Base-by-base conservation (phyloP, 2,329 filamentous ascomycete genomes). In the Alternaria rosae region DNA sequence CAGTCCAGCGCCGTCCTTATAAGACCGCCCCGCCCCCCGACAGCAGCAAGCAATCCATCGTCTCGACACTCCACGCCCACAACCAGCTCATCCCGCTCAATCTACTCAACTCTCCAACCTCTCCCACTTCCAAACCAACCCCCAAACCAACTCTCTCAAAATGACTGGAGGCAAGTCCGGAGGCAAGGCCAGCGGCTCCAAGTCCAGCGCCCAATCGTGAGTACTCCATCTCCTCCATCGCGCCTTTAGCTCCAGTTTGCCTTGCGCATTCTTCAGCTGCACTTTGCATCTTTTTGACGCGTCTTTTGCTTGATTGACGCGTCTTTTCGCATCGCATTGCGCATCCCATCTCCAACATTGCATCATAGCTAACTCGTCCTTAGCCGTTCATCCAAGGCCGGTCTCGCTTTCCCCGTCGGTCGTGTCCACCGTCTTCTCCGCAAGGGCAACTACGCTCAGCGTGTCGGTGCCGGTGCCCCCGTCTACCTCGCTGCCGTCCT, bases 161-260 rank as follows among this genome's bases (percentile, higher is more conserved):
- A 99, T 99, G 95, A 97, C 95, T 93, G 94, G 94, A 89, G 94
- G 95, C 85, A 99, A 99, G 87, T 97, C 94, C 86, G 95, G 95
- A 85, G 95, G 95, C 90, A 98, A 98, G 91, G 94, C 94, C 87
- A 94, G 92, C 86, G 93, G 94, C 87, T 91, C 92, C 87, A 99
- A 99, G 93, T 80, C 79, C 77, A 97, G 92, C 88, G 92, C 95
- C 80, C 95, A 98, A 88, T 97, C 94, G 95, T 98, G 86, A 90
- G 94, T 91, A 60, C 57, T 45, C 62, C 64, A 54, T 52, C 54
- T 61, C 62, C 66, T 66, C 51, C 48, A 54, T 57, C 58, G 67
- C 67, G 64, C 51, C 47, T 42, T 43, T 26, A 17, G 44, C 30
- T 52, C 12, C 25, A 38, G 48, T 43, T 47, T 51, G 43, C 55